phyloP scores from a whole-genome alignment of 495 filamentous ascomycete species.

The Paragyromitra xinjiangensis region DNA sequence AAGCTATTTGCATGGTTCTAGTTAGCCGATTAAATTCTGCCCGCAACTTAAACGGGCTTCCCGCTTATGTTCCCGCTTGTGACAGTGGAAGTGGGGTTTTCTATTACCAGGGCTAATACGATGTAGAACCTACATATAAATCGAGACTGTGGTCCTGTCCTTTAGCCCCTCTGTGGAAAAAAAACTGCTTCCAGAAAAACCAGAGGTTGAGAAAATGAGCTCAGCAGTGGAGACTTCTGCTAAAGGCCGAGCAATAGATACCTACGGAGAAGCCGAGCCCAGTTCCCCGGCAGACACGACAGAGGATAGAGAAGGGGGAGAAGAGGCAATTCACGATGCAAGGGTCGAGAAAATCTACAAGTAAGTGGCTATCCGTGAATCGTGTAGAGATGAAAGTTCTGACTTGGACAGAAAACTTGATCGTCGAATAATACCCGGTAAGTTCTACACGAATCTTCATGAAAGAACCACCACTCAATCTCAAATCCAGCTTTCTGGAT shows the following conservation, averaged over 20 bases:
- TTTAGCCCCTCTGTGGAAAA: not conserved
- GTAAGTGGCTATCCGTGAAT: slow-evolving; percentile 58
- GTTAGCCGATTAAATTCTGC: slow-evolving; percentile 21
- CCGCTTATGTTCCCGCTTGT: slow-evolving; percentile 8
- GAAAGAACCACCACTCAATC: slow-evolving; percentile 25
- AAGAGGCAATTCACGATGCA: slow-evolving; percentile 63
- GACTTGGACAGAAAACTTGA: slow-evolving; percentile 72
- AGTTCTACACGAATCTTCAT: not conserved
- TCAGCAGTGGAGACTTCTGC: not conserved
- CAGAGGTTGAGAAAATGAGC: slow-evolving; percentile 9
- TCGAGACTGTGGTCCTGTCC: not conserved
- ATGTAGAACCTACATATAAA: slow-evolving; percentile 5
- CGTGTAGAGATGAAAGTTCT: not conserved
- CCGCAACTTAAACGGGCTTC: slow-evolving; percentile 31
- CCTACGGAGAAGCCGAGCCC: not conserved
- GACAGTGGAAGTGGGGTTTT: slow-evolving; percentile 18
- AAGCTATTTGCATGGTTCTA: not conserved
- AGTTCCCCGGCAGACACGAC: slow-evolving; percentile 22
- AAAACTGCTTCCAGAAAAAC: not conserved
- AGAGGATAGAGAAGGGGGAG: slow-evolving; percentile 59
- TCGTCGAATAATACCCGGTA: slow-evolving; percentile 79
- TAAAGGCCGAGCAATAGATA: not conserved
- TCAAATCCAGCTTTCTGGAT: slow-evolving; percentile 77
- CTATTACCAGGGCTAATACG: not conserved
- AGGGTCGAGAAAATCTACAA: slow-evolving; percentile 71